Percentiles rank a stretch among this genome's conserved stretches.
phyloP scores from a whole-genome alignment of 2,329 filamentous ascomycete genomes.

The Fusarium siculi region DNA sequence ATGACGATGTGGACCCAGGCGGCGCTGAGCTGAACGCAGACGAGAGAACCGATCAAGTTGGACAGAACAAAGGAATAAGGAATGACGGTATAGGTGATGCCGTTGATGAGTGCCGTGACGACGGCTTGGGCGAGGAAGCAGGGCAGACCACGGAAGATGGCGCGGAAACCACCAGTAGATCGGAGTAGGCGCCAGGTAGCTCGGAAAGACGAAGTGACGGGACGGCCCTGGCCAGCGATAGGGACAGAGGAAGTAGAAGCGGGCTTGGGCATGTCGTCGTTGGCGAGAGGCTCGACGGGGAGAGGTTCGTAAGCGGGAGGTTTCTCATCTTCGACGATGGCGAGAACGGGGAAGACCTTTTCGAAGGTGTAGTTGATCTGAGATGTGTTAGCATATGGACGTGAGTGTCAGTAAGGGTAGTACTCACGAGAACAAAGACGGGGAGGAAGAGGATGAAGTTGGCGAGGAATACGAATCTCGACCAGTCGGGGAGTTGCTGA shows the following conservation, averaged over 20 bases:
- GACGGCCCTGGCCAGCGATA: slow-evolving; percentile 16
- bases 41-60: slow-evolving; percentile 60
- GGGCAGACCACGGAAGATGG: slow-evolving; percentile 76
- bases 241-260: slow-evolving; percentile 43
- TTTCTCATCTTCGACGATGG: slow-evolving; percentile 68
- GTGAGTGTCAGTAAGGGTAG: background rate
- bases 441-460: slow-evolving; percentile 60
- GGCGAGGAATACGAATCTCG: slow-evolving; percentile 51
- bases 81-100: slow-evolving; percentile 58
- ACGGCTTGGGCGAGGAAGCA: slow-evolving; percentile 57
- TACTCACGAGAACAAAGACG: slow-evolving; percentile 55
- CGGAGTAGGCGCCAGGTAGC: slow-evolving; percentile 66
- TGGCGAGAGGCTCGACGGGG: slow-evolving; percentile 57
- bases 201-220: slow-evolving; percentile 62
- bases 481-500: slow-evolving; percentile 46
- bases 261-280: slow-evolving; percentile 47
- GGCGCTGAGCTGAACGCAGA: slow-evolving; percentile 76
- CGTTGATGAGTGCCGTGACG: slow-evolving; percentile 52
- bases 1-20: slow-evolving; percentile 91
- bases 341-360: slow-evolving; percentile 63
- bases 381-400: background rate
- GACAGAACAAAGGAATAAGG: slow-evolving; percentile 54
- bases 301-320: slow-evolving; percentile 66
- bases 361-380: slow-evolving; percentile 63
- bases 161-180: slow-evolving; percentile 69